Evolutionary conservation across 2,329 filamentous ascomycete genomes (phyloP).

Genomic region (Clonostachys rhizophaga): DNA sequence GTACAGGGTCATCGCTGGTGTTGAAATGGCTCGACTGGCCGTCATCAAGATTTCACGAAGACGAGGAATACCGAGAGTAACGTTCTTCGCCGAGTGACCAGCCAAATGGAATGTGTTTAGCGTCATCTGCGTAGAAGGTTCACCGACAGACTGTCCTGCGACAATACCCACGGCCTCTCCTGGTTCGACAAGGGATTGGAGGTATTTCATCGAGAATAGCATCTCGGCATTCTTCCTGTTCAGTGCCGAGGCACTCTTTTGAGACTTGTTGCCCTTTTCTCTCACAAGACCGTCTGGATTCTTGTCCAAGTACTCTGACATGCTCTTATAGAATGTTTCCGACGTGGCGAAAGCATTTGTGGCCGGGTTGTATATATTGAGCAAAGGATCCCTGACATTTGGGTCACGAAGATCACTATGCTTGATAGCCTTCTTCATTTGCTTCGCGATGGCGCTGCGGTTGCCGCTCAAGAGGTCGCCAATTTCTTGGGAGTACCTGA

Average conservation of each 20-base stretch:
- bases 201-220: conserved; percentile 86
- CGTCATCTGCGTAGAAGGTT: conserved; percentile 98
- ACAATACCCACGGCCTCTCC: conserved; percentile 97
- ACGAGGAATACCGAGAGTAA: conserved; percentile 96
- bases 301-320: conserved; percentile 72
- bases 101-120: conserved; percentile 99
- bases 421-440: conserved; percentile 79
- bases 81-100: conserved; percentile 96
- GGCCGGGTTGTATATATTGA: conserved; percentile 68
- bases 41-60: conserved; percentile 98
- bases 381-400: conserved; percentile 69
- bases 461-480: conserved; percentile 41
- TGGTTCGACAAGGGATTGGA: conserved; percentile 86
- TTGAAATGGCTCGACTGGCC: conserved; percentile 82
- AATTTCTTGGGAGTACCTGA: conserved; percentile 58
- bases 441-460: conserved; percentile 61
- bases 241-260: conserved; percentile 18
- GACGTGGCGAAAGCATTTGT: conserved; percentile 82
- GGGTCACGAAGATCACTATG: conserved; percentile 52
- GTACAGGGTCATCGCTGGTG: conserved; percentile 82
- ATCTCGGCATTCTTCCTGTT: conserved; percentile 74
- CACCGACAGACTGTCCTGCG: conserved; percentile 92
- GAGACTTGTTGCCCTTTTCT: conserved; percentile 33
- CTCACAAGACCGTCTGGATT: conserved; percentile 62
- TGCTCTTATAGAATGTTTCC: conserved; percentile 72